Evolutionary conservation across 768 basidiomycete genomes (phyloP), one percentile per base, ranked within the genome.

Genomic region (Pleurotus cornucopiae): DNA sequence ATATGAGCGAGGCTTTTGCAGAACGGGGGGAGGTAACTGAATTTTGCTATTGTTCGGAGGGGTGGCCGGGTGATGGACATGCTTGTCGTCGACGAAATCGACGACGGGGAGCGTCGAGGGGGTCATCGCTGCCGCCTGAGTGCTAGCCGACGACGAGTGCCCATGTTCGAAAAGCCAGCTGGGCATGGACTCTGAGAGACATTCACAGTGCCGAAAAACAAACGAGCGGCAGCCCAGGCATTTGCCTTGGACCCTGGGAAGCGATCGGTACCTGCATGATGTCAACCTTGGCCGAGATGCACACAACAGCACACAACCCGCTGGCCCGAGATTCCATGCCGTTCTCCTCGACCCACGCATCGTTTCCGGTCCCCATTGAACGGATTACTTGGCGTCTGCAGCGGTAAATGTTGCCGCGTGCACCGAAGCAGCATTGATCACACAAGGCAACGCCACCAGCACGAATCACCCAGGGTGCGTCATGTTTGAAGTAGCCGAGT

Each of bases 201-300:
- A 41, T 53, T 53, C 51, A 30, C 51, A 39, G 51, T 53, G 51
- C 51, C 51, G 51, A 53, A 53, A 49, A 53, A 53, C 51, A 53
- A 53, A 53, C 51, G 41, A 53, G 51, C 51, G 49, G 37, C 51
- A 39, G 51, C 51, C 51, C 51, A 39, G 51, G 51, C 14, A 53
- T 26, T 53, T 43, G 38, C 51, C 51, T 40, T 25, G 39, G 51
- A 41, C 51, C 51, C 51, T 53, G 51, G 23, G 26, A 34, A 51
- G 16, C n/a, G 51, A 53, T 53, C 51, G 51, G 51, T 53, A 41
- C 51, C 51, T 53, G 16, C 21, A 53, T 53, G 51, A 53, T 53
- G 51, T 53, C 51, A 53, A 23, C 51, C 41, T 34, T 34, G 30
- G 30, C 30, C 2, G 30, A 34, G 30, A 34, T 34, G 30, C 30